phyloP scores from a whole-genome alignment of 257 asterid species.

The Lavandula angustifolia region DNA sequence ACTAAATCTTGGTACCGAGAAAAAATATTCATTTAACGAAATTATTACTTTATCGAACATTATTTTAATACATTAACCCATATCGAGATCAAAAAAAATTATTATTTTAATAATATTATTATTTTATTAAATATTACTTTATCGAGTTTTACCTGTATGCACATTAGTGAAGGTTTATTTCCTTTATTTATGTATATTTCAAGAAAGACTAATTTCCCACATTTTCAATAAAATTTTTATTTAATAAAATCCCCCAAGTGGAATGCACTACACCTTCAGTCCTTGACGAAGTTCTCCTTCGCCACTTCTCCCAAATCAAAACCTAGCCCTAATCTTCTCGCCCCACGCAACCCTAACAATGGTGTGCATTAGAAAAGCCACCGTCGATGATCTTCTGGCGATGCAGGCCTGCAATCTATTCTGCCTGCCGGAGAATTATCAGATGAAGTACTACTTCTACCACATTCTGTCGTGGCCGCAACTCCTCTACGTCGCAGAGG shows the following conservation, averaged over 20 bases:
- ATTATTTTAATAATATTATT: no score
- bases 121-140: no score
- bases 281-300: background rate
- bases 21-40: no score
- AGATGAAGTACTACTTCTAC: constrained; percentile 94
- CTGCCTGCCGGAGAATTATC: constrained; percentile 95
- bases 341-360: constrained; percentile 35
- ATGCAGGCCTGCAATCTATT: constrained; percentile 95
- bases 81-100: no score
- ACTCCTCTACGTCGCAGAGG: constrained; percentile 95
- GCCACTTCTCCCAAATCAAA: constrained; percentile 23
- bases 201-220: background rate
- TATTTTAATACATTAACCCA: no score
- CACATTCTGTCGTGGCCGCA: constrained; percentile 99
- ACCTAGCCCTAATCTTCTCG: constrained; percentile 35
- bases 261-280: no score
- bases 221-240: background rate
- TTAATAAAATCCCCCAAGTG: background rate
- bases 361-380: constrained; percentile 98
- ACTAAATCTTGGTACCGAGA: no score
- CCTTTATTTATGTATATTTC: no score
- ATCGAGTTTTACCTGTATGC: no score
- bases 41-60: no score
- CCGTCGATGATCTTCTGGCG: constrained; percentile 82
- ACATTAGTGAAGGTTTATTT: no score